Evolutionary conservation across 2,329 filamentous ascomycete genomes (phyloP).

Genomic region (Fusarium succisae): DNA sequence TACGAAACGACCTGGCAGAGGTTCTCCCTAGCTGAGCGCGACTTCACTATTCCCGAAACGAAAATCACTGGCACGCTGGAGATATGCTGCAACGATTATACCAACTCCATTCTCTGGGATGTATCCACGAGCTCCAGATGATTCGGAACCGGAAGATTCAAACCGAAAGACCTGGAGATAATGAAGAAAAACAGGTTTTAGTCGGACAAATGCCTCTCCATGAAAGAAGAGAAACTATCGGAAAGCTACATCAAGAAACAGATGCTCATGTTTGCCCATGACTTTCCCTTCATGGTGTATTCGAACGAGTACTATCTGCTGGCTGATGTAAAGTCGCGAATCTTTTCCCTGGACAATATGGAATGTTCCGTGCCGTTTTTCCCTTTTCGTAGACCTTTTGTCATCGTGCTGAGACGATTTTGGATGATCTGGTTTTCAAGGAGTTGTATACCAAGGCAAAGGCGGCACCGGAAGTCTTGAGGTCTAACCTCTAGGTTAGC

Average conservation of each 20-base stretch:
- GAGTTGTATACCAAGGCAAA: neutral
- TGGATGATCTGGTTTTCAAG: neutral
- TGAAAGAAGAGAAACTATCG: neutral
- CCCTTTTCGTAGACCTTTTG: neutral
- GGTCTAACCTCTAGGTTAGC: neutral
- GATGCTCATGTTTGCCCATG: neutral
- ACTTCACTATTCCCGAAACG: neutral
- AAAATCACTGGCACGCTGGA: neutral
- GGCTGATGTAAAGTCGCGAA: neutral
- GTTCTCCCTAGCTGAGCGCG: neutral
- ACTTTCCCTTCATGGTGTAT: neutral
- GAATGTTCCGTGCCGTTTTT: accelerated
- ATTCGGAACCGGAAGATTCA: neutral
- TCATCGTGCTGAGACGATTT: neutral
- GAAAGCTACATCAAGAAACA: neutral
- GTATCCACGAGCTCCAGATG: neutral
- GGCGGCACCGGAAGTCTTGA: no score
- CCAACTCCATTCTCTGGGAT: neutral
- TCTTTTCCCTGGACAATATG: neutral
- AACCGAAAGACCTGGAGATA: neutral
- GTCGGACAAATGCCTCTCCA: neutral
- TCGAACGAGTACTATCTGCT: neutral
- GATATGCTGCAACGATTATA: neutral
- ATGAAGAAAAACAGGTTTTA: neutral
- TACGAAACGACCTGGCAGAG: neutral